These are phyloP conservation scores for Scleroderma bovista DNA, from an alignment of 768 basidiomycete species.

Conservation along the genomic window DNA sequence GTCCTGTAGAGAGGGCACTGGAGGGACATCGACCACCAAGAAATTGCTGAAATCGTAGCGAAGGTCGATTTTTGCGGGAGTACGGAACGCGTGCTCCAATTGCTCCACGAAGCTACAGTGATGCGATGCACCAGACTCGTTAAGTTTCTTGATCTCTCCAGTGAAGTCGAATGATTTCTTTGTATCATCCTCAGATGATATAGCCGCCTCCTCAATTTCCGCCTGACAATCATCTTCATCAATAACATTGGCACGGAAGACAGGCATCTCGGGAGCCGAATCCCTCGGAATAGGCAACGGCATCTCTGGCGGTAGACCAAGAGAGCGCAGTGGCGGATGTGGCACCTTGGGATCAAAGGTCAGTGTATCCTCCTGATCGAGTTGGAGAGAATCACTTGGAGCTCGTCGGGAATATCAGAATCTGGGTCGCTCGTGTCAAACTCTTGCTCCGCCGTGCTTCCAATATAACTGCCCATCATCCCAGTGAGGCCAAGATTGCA, in stretches of 20 bases:
- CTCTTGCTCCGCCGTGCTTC: slow-evolving; percentile 40
- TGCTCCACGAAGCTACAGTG: slow-evolving; percentile 77
- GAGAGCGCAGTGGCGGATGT: slow-evolving; percentile 24
- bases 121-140: slow-evolving; percentile 65
- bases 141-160: slow-evolving; percentile 63
- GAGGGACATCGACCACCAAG: slow-evolving; percentile 39
- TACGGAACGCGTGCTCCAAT: slow-evolving; percentile 73
- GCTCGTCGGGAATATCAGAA: slow-evolving; percentile 77
- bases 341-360: slow-evolving; percentile 17
- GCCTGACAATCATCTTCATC: slow-evolving; percentile 39
- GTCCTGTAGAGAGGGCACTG: no score
- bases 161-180: slow-evolving; percentile 85
- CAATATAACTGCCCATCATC: slow-evolving; percentile 59
- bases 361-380: slow-evolving; percentile 37
- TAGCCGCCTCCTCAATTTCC: slow-evolving; percentile 36
- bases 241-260: slow-evolving; percentile 41
- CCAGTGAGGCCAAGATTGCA: slow-evolving; percentile 59
- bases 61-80: slow-evolving; percentile 65
- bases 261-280: slow-evolving; percentile 25
- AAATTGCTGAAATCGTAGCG: slow-evolving; percentile 39
- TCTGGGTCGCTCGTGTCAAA: slow-evolving; percentile 58
- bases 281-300: slow-evolving; percentile 30
- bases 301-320: slow-evolving; percentile 38
- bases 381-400: slow-evolving; percentile 54
- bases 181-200: slow-evolving; percentile 57